Base-by-base conservation (phyloP, 208 protist species). In the Zelonia costaricensis region DNA sequence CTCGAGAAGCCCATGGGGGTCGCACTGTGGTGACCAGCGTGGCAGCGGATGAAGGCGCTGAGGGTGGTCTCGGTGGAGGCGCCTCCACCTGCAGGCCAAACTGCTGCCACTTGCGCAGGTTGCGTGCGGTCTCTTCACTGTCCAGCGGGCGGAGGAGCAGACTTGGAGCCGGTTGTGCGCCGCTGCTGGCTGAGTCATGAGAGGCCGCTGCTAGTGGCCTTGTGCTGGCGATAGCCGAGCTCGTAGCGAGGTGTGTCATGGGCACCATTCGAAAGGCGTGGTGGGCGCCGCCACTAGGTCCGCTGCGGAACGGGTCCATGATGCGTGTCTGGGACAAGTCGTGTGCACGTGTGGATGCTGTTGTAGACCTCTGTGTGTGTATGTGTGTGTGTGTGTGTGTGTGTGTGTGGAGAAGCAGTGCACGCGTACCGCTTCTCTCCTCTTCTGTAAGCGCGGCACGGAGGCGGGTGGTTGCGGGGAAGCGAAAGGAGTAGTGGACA, bases 31-130 rank as follows among this genome's bases (percentile, higher is more conserved):
- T 4, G 7, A 38, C 33, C 4, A 4, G 4, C 10, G 30, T 27
- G n/a, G 35, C 36, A 16, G 52, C 23, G 39, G 51, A 1, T 31
- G 52, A 20, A 20, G 52, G 36, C 12, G 23, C 20, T 31, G 36
- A 23, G 12, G 15, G 16, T 36, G 1, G 16, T 36, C 15, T 12
- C 36, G 23, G 4, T 18, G 36, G 5, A 22, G 52, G 6, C 23
- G 15, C 13, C 13, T 36, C 52, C 13, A 73, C 46, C 9, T 56
- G 58, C 15, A 73, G 66, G 13, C 66, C 66, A 28, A 73, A 73
- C 36, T 73, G 58, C 31, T 51, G 58, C 66, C 66, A 73, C 22
- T 73, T 73, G 1, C 35, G 58, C 1, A 73, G 43, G 39, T 73
- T 64, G 12, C 53, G 46, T 22, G 40, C 9, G 12, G 18, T 40